A percentile compares a stretch with the other conserved stretches of the same genome.
phyloP scores from a whole-genome alignment of 441 rosid species.

The Mallotus repandus region DNA sequence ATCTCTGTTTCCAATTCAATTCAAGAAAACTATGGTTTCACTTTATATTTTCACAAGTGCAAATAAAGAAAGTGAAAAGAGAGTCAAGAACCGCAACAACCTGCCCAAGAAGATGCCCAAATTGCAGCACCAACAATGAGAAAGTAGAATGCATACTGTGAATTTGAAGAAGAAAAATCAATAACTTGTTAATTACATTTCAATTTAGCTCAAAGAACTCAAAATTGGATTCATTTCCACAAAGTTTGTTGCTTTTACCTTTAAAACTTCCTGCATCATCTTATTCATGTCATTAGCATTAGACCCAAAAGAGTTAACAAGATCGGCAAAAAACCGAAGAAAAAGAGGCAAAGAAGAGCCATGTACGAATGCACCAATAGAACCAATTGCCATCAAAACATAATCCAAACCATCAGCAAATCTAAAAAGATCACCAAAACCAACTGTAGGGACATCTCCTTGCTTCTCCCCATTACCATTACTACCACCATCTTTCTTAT shows the following conservation, averaged over 20 bases:
- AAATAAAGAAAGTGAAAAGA: constrained; percentile 18
- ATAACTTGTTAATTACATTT: background rate
- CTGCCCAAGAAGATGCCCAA: constrained; percentile 99
- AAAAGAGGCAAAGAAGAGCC: constrained; percentile 94
- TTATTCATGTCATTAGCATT: constrained; percentile 84
- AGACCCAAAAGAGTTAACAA: constrained; percentile 97
- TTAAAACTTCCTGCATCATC: constrained; percentile 97
- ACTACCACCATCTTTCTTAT: constrained; percentile 54
- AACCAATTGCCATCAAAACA: constrained; percentile 93
- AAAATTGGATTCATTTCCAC: background rate
- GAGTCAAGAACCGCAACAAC: constrained; percentile 46
- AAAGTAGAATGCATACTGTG: constrained; percentile 95
- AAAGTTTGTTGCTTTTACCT: constrained; percentile 42
- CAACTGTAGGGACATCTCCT: constrained; percentile 53
- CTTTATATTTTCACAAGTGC: background rate
- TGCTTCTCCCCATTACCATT: constrained; percentile 42
- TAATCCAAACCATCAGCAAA: constrained; percentile 96
- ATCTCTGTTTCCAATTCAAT: constrained; percentile 56
- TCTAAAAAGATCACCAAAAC: constrained; percentile 86
- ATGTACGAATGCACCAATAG: constrained; percentile 90
- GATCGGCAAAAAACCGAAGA: constrained; percentile 97
- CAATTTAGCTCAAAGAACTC: background rate
- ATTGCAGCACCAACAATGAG: constrained; percentile 98
- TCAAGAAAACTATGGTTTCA: constrained; percentile 14
- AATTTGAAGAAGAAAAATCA: background rate